Conservation (phyloP, 192 early-diverging fungal genomes). For the Coemansia pectinata region DNA sequence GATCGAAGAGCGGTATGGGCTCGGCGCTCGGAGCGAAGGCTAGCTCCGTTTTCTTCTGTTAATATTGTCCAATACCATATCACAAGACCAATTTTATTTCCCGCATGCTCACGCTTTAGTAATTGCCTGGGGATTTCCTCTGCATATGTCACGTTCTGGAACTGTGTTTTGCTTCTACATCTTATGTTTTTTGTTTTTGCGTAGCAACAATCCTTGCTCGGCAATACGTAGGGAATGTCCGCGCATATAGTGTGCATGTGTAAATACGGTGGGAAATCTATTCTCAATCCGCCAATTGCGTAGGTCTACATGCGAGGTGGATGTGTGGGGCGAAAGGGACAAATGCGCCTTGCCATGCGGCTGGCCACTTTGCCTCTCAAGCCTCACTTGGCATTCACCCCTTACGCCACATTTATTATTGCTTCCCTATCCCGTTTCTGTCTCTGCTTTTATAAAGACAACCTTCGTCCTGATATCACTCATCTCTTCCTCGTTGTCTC, state of each 20-base stretch:
- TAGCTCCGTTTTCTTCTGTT: background rate
- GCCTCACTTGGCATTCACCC: background rate
- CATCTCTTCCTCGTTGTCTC: background rate
- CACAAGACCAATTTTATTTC: background rate
- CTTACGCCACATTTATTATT: background rate
- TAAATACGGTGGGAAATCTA: background rate
- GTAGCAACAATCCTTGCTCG: background rate
- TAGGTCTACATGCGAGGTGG: background rate
- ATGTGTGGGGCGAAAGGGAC: background rate
- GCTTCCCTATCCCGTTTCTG: background rate
- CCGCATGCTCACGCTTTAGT: background rate
- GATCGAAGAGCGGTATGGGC: slow-evolving; percentile 26
- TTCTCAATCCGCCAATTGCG: background rate
- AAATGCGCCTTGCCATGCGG: slow-evolving; percentile 3
- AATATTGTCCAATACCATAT: background rate
- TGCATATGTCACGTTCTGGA: background rate
- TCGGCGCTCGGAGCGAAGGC: background rate
- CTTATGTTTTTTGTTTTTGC: background rate
- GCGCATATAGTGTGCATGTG: background rate
- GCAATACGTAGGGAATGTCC: background rate
- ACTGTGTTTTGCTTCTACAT: background rate
- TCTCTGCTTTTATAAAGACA: background rate
- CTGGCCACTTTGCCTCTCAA: background rate
- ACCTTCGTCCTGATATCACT: background rate
- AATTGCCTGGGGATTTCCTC: background rate